Base-by-base conservation (phyloP, 2,329 filamentous ascomycete genomes). In the Colletotrichum theobromicola region DNA sequence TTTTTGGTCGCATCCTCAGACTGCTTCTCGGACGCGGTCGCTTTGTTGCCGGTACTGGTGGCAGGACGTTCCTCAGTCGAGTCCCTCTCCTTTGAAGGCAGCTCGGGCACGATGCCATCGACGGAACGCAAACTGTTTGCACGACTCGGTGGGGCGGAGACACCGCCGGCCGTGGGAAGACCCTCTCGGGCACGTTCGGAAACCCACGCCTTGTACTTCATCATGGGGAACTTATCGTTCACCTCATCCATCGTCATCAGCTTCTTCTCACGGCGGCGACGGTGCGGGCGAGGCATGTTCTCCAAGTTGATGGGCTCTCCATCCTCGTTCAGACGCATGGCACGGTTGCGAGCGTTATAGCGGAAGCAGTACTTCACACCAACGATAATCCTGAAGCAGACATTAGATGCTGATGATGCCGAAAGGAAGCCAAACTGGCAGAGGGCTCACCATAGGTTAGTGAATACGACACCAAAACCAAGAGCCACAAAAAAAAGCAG, bases 291-390 rank as follows among this genome's bases (percentile, higher is more conserved):
- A 72, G 95, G 94, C 90, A 98, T 95, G 72, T 93, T 90, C 73
- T 96, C 91, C 77, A 99, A 88, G 76, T 95, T 95, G 80, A 99
- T 97, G 18, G 94, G 94, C 76, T 98, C 96, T 82, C 94, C 94
- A 78, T 96, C 94, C 79, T 95, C 94, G 77, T 88, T 94, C 87
- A 85, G 90, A 87, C 95, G 92, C 80, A 95, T 87, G 75, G 93
- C 92, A 66, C 97, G 93, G 82, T 97, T 97, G 74, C 97, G 93
- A 79, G 97, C 96, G 84, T 98, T 98, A 84, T 99, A 98, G 79
- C 97, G 91, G 85, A 99, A 99, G 86, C 97, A 99, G 85, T 99
- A 99, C 87, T 99, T 99, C 76, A 99, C 97, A 79, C 97, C 97
- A 75, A 99, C 97, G 79, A 99, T 99, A 80, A 99, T 99, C 97